Evolutionary conservation across 192 early-diverging fungal species (phyloP).

Genomic region (Obelidium mucronatum): DNA sequence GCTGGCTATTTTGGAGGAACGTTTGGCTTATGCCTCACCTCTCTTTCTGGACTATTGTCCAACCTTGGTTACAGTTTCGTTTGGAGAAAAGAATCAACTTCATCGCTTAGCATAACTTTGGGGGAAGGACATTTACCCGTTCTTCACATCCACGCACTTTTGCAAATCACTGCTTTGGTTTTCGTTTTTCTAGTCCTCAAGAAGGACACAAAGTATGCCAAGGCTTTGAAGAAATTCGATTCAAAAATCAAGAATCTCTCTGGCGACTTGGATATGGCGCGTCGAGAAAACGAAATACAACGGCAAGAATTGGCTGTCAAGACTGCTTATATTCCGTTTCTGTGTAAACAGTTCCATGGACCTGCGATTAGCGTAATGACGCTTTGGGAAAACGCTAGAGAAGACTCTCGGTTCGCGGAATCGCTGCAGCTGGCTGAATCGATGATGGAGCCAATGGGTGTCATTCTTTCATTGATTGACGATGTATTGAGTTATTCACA

Average conservation of each 20-base stretch:
- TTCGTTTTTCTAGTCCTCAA: not conserved
- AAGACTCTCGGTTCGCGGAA: no score
- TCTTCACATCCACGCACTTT: slow-evolving; percentile 15
- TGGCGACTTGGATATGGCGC: not conserved
- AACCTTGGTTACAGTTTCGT: slow-evolving; percentile 26
- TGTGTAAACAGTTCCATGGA: slow-evolving; percentile 29
- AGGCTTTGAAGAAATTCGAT: not conserved
- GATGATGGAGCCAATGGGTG: not conserved
- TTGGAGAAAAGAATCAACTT: not conserved
- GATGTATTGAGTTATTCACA: slow-evolving; percentile 26
- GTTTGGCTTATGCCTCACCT: slow-evolving; percentile 9
- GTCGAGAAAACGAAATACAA: not conserved
- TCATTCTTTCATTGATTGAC: slow-evolving; percentile 15
- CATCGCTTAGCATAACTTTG: not conserved
- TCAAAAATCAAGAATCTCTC: not conserved
- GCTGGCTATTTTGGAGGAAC: slow-evolving; percentile 22
- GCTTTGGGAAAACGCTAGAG: not conserved
- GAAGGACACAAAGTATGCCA: not conserved
- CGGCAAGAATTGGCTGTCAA: not conserved
- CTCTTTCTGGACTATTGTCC: not conserved
- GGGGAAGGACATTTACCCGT: slow-evolving; percentile 3
- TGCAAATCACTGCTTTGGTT: slow-evolving; percentile 11
- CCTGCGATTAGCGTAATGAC: slow-evolving; percentile 12
- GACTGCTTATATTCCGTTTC: not conserved
- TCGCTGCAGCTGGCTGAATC: not conserved